A percentile compares a stretch with the other conserved stretches of the same genome.
These are phyloP conservation scores for Porcisia hertigi DNA, from an alignment of 208 protist genomes.

Conservation along the genomic window DNA sequence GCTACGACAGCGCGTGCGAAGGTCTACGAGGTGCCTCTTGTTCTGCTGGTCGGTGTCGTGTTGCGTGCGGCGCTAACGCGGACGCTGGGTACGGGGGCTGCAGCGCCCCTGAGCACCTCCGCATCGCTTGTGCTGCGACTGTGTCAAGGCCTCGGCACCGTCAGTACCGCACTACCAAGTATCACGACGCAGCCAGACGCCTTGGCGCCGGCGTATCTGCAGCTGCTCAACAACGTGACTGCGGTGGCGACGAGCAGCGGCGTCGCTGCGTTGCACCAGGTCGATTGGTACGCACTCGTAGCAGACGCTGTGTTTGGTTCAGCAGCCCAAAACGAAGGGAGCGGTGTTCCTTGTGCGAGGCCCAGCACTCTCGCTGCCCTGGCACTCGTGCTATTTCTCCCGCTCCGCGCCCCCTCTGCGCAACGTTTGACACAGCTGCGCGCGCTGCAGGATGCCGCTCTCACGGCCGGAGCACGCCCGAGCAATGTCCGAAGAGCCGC, in stretches of 20 bases:
- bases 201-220: constrained; percentile 34
- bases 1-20: constrained; percentile 5
- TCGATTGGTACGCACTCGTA: constrained; percentile 61
- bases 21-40: constrained; percentile 13
- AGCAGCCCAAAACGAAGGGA: neutral
- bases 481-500: neutral
- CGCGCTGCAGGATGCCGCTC: constrained; percentile 44
- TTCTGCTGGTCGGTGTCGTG: constrained; percentile 7
- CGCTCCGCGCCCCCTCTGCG: constrained; percentile 44
- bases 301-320: constrained; percentile 40
- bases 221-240: constrained; percentile 19
- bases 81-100: neutral
- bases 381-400: constrained; percentile 41
- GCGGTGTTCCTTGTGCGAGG: neutral
- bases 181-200: constrained; percentile 17
- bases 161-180: constrained; percentile 31
- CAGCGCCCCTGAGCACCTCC: neutral
- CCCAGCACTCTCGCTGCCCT: constrained; percentile 18
- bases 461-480: constrained; percentile 14
- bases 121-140: constrained; percentile 14
- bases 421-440: constrained; percentile 43
- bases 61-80: constrained; percentile 23
- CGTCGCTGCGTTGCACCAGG: constrained; percentile 12
- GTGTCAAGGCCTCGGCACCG: constrained; percentile 36
- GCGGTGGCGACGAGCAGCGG: neutral